These are phyloP conservation scores for Penicillium sumatraense DNA, from an alignment of 2,329 filamentous ascomycete species.

Conservation along the genomic window DNA sequence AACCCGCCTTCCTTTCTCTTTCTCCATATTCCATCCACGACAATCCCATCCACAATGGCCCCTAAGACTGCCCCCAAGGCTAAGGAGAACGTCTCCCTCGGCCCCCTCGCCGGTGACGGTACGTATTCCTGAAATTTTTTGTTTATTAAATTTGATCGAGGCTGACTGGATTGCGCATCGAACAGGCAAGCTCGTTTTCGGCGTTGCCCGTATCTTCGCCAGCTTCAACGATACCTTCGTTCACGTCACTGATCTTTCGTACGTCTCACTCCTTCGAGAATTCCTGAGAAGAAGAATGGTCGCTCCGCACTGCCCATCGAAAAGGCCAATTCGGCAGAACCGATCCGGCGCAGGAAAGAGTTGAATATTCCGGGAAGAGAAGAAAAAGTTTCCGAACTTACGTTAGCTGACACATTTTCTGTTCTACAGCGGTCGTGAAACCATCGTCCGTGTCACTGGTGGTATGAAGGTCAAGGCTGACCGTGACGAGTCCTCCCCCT, in stretches of 20 bases:
- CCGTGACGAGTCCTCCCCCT: conserved; percentile 99
- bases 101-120: conserved; percentile 96
- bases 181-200: conserved; percentile 92
- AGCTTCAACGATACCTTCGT: conserved; percentile 95
- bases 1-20: conserved; percentile 30
- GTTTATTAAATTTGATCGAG: not conserved
- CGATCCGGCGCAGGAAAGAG: conserved; percentile 1
- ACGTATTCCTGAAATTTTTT: conserved; percentile 41
- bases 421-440: conserved; percentile 89
- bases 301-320: not conserved
- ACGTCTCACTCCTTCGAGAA: conserved; percentile 42
- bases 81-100: conserved; percentile 97
- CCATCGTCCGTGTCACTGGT: conserved; percentile 99
- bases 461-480: conserved; percentile 99
- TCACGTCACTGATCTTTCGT: conserved; percentile 99
- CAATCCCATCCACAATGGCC: conserved; percentile 64
- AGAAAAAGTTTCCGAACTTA: conserved; percentile 22
- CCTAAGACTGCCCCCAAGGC: conserved; percentile 82
- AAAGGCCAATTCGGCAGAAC: conserved; percentile 7
- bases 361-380: no score
- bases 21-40: conserved; percentile 48
- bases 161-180: conserved; percentile 22
- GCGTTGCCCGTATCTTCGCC: conserved; percentile 96
- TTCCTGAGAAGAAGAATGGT: not conserved
- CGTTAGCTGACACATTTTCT: conserved; percentile 61